Percentiles rank a stretch among this genome's conserved stretches.
phyloP scores from a whole-genome alignment of 805 yeast species.

The Candida dajiaensis region DNA sequence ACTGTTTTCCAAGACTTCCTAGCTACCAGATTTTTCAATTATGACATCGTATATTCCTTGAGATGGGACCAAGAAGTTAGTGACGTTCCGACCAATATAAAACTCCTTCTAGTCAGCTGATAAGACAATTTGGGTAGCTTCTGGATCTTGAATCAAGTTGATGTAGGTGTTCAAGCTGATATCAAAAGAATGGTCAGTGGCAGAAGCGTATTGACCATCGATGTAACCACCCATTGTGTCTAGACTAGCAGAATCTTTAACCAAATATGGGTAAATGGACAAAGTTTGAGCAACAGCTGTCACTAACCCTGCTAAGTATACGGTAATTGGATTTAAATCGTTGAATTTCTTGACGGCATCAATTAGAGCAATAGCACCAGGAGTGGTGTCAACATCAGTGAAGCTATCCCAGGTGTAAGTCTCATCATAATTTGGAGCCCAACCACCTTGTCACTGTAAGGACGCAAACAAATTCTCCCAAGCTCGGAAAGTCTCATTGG shows the following conservation, averaged over 20 bases:
- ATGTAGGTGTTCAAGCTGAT: conserved; percentile 38
- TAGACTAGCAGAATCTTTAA: conserved; percentile 33
- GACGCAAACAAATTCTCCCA: conserved; percentile 35
- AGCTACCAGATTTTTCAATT: conserved; percentile 31
- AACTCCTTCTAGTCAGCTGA: conserved; percentile 35
- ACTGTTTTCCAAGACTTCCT: conserved; percentile 23
- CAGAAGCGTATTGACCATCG: conserved; percentile 35
- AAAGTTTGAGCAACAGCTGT: conserved; percentile 42
- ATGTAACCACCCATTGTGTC: conserved; percentile 41
- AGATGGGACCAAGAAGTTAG: conserved; percentile 35
- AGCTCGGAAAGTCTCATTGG: conserved; percentile 32
- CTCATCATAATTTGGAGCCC: conserved; percentile 28
- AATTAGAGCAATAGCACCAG: conserved; percentile 36
- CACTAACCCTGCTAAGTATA: conserved; percentile 37
- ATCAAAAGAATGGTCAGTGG: conserved; percentile 25
- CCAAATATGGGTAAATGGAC: conserved; percentile 32
- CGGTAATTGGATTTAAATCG: conserved; percentile 30
- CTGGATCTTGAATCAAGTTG: conserved; percentile 39
- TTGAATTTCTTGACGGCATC: conserved; percentile 33
- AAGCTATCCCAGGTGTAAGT: conserved; percentile 28
- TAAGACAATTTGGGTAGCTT: conserved; percentile 38
- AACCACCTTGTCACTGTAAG: conserved; percentile 39
- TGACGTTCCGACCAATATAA: conserved; percentile 36
- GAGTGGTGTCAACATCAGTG: conserved; percentile 23
- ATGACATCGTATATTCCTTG: conserved; percentile 30